phyloP scores from a whole-genome alignment of 805 yeast species.

The Hanseniaspora jakobsenii region DNA sequence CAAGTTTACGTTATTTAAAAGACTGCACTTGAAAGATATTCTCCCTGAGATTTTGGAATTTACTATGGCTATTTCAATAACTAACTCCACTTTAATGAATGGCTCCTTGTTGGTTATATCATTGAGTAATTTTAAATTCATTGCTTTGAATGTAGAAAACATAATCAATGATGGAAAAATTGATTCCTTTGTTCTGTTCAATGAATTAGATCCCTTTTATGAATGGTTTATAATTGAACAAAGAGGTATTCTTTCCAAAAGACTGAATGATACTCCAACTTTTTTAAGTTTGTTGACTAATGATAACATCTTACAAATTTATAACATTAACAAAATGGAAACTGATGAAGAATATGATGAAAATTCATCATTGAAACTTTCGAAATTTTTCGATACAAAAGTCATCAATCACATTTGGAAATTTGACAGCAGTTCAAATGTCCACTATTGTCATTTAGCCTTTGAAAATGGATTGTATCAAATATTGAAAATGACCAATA shows the following conservation, averaged over 20 bases:
- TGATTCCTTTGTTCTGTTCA: background rate
- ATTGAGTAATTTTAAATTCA: constrained; percentile 6
- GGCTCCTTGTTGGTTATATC: background rate
- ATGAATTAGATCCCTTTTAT: constrained; percentile 9
- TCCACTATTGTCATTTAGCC: constrained; percentile 2
- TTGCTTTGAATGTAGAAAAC: background rate
- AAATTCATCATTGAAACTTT: background rate
- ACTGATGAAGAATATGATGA: background rate
- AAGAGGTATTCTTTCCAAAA: too few relatives aligned
- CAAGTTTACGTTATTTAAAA: background rate
- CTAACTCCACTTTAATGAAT: background rate
- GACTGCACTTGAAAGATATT: background rate
- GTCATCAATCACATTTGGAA: background rate
- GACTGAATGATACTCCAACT: too few relatives aligned
- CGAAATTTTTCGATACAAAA: constrained; percentile 2
- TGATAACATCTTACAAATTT: constrained; percentile 6
- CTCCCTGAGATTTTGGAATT: constrained; percentile 12
- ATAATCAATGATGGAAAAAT: background rate
- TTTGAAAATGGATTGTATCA: constrained; percentile 10
- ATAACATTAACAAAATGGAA: background rate
- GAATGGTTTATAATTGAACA: too few relatives aligned
- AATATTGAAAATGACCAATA: background rate
- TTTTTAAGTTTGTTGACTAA: constrained; percentile 1
- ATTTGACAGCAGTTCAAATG: background rate
- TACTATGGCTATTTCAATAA: constrained; percentile 4